A percentile compares a stretch with the other conserved stretches of the same genome.
Conservation (phyloP, 768 basidiomycete genomes). For the Lactarius hengduanensis region DNA sequence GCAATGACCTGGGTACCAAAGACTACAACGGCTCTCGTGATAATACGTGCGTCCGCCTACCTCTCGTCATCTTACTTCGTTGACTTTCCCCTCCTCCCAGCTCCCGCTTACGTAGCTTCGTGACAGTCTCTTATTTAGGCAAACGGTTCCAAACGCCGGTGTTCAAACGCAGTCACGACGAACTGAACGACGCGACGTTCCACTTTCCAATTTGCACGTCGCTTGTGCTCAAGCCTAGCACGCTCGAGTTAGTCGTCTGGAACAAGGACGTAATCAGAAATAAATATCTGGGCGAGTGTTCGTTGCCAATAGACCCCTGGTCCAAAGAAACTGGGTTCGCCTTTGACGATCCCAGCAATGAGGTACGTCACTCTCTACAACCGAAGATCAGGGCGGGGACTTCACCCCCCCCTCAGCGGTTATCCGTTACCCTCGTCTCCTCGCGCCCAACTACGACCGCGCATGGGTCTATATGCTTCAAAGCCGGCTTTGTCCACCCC, state of each 20-base stretch:
- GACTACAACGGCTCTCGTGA: background rate
- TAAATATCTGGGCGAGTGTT: background rate
- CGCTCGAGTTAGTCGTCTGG: background rate
- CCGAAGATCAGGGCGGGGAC: background rate
- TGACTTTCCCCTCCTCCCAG: background rate
- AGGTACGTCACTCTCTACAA: background rate
- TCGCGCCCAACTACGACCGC: background rate
- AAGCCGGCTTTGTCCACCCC: background rate
- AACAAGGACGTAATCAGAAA: background rate
- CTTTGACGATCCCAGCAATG: background rate
- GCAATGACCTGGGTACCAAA: background rate
- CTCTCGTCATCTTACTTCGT: background rate
- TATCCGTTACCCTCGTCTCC: background rate
- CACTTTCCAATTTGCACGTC: background rate
- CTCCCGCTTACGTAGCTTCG: background rate
- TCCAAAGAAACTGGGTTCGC: background rate
- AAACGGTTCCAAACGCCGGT: conserved; percentile 39
- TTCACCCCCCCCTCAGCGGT: background rate
- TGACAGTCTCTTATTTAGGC: background rate
- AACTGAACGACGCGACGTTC: background rate
- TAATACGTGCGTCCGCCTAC: background rate
- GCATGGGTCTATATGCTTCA: background rate
- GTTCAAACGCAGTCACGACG: conserved; percentile 39
- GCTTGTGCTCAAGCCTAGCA: background rate
- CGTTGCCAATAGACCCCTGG: background rate